phyloP scores from a whole-genome alignment of 1,284 basidiomycete species.

The Ganoderma boninense region DNA sequence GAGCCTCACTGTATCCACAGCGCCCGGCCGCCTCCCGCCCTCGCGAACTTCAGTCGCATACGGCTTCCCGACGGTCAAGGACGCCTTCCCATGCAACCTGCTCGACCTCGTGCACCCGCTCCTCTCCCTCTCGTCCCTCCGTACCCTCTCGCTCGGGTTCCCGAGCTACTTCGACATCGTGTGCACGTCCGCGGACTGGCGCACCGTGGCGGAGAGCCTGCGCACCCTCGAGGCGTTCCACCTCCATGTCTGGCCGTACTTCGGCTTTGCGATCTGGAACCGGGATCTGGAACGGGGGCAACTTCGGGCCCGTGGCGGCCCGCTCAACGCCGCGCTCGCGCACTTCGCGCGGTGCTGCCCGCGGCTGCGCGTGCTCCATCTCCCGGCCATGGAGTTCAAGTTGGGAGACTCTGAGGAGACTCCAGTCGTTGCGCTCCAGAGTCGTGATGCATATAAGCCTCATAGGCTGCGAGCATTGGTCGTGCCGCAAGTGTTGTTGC shows the following conservation, averaged over 20 bases:
- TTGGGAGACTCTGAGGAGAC: neutral
- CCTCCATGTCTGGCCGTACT: neutral
- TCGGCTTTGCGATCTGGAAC: neutral
- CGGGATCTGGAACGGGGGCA: neutral
- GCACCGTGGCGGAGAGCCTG: neutral
- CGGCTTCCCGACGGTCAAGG: neutral
- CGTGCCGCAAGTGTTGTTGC: neutral
- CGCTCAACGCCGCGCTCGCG: neutral
- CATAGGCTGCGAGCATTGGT: neutral
- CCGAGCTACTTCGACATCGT: neutral
- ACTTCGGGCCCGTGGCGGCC: neutral
- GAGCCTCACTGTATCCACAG: neutral
- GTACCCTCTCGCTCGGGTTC: slow-evolving; percentile 7
- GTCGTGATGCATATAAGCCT: neutral
- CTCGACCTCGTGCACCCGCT: slow-evolving; percentile 1
- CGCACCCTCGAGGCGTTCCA: slow-evolving; percentile 1
- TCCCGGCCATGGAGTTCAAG: neutral
- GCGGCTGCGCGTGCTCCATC: neutral
- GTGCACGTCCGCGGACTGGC: slow-evolving; percentile 12
- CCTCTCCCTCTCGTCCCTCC: slow-evolving; percentile 13
- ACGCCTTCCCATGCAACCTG: neutral
- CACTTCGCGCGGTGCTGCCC: neutral
- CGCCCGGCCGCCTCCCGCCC: neutral
- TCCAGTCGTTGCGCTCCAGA: neutral
- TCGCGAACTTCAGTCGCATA: neutral